These are phyloP conservation scores for Trichopus zeylanicus DNA, from an alignment of 116 monocot species.

Conservation along the genomic window DNA sequence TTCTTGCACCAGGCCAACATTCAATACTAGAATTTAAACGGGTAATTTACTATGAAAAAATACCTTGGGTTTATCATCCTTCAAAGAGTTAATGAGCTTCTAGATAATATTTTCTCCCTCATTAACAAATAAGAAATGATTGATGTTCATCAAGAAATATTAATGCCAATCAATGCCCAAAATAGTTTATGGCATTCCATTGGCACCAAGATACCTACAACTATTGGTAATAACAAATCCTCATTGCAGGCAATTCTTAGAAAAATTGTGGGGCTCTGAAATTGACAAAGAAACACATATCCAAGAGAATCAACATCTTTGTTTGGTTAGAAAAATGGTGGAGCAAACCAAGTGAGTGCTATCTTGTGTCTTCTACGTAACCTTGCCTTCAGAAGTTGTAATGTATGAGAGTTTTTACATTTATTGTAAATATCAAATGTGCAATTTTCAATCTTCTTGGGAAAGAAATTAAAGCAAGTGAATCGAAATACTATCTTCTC, in stretches of 20 bases:
- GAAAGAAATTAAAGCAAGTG: no score
- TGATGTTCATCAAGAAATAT: not conserved
- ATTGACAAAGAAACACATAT: conserved; percentile 49
- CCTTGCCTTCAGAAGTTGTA: conserved; percentile 54
- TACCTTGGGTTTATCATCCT: conserved; percentile 35
- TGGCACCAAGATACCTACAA: conserved; percentile 67
- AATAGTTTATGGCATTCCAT: no score
- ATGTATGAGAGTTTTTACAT: conserved; percentile 60
- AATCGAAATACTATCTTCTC: no score
- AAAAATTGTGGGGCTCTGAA: conserved; percentile 67
- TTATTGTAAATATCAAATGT: not conserved
- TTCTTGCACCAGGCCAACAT: conserved; percentile 30
- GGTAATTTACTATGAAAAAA: not conserved
- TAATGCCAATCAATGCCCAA: not conserved
- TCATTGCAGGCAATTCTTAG: conserved; percentile 67
- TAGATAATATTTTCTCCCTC: conserved; percentile 55
- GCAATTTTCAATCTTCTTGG: no score
- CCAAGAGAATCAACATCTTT: conserved; percentile 31
- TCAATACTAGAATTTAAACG: conserved; percentile 1
- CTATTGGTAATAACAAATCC: conserved; percentile 51
- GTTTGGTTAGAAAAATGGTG: conserved; percentile 25
- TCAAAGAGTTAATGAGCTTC: conserved; percentile 30
- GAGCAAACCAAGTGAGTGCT: conserved; percentile 18
- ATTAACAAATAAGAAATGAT: conserved; percentile 14
- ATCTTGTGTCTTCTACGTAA: conserved; percentile 40